phyloP scores from a whole-genome alignment of 2,329 filamentous ascomycete species.

The Fusarium burgessii region DNA sequence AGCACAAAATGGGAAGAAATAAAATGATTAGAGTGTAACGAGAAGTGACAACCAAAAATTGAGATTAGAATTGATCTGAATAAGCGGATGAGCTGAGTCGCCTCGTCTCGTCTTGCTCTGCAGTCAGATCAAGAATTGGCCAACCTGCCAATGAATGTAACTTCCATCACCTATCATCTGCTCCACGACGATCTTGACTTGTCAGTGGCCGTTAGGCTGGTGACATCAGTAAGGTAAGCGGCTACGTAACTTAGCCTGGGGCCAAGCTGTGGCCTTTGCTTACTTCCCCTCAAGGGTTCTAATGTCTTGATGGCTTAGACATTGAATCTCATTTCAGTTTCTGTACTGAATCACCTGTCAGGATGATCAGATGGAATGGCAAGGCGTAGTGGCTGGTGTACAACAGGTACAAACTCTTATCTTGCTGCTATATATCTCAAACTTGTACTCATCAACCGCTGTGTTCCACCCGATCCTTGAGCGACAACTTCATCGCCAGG shows the following conservation, averaged over 20 bases:
- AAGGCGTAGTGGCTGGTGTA: constrained; percentile 22
- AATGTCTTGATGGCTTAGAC: constrained; percentile 13
- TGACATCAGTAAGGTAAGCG: constrained; percentile 38
- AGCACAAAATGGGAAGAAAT: constrained; percentile 6
- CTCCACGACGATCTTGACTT: constrained; percentile 21
- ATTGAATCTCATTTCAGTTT: not conserved
- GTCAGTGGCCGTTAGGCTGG: constrained; percentile 27
- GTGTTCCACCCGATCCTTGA: constrained; percentile 8
- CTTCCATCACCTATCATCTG: not conserved
- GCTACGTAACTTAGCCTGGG: constrained; percentile 18
- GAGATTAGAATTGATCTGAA: not conserved
- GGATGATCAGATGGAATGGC: constrained; percentile 11
- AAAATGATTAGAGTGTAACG: constrained; percentile 4
- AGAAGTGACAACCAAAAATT: not conserved
- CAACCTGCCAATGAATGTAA: not conserved
- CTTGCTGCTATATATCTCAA: constrained; percentile 7
- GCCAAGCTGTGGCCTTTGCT: constrained; percentile 19
- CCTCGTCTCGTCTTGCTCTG: not conserved
- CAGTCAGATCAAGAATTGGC: constrained; percentile 35
- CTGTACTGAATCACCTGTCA: constrained; percentile 12
- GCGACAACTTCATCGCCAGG: constrained; percentile 3
- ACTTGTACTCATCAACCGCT: constrained; percentile 5
- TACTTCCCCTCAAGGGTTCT: constrained; percentile 24
- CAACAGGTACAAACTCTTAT: constrained; percentile 10
- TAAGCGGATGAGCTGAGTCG: constrained; percentile 9